Conservation (phyloP, 768 basidiomycete species). For the Hemileccinum rubropunctum region DNA sequence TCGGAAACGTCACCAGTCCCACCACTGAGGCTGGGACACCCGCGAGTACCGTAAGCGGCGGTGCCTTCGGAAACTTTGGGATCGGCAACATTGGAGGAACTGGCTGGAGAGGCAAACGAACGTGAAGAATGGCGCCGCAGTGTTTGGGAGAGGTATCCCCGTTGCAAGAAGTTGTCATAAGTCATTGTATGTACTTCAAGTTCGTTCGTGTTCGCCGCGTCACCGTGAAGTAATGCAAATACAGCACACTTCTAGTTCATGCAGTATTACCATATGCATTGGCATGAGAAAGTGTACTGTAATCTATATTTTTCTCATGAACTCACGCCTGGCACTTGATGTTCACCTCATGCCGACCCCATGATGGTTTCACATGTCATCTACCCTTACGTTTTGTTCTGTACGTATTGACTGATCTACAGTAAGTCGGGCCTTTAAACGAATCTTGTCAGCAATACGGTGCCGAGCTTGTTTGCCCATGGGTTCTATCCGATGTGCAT, state of each 20-base stretch:
- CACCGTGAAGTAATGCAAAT: no score
- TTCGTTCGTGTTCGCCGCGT: no score
- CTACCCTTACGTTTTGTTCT: no score
- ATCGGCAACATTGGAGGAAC: conserved; percentile 39
- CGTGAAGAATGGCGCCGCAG: conserved; percentile 11
- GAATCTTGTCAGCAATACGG: background rate
- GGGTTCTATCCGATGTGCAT: no score
- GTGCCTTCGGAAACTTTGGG: conserved; percentile 49
- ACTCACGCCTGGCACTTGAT: no score
- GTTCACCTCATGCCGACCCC: no score
- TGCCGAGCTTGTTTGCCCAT: background rate
- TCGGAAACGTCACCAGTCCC: conserved; percentile 19
- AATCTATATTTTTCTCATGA: no score
- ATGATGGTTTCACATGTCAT: no score
- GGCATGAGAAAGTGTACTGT: no score
- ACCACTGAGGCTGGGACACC: conserved; percentile 22
- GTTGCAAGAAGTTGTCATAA: conserved; percentile 4
- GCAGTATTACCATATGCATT: no score
- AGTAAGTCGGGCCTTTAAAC: background rate
- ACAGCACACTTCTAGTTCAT: no score
- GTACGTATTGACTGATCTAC: no score
- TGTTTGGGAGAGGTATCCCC: background rate
- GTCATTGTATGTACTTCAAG: conserved; percentile 8
- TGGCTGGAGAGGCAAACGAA: conserved; percentile 25
- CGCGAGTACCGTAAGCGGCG: conserved; percentile 30